phyloP scores from a whole-genome alignment of 2,329 filamentous ascomycete genomes.

The Trichoderma pleuroti region DNA sequence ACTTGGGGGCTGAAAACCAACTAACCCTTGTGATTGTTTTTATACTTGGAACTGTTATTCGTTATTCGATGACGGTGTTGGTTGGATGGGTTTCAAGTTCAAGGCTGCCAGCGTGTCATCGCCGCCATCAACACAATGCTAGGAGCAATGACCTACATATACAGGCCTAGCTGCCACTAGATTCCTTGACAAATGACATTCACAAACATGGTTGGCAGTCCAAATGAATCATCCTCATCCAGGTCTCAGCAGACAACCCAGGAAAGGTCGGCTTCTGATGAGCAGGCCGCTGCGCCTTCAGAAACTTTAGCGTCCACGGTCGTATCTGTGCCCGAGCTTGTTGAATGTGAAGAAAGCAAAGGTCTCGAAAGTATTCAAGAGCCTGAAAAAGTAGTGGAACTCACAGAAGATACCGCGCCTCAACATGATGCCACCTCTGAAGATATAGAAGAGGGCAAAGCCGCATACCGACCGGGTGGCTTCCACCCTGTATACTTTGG shows the following conservation, averaged over 20 bases:
- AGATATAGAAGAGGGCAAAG: not conserved
- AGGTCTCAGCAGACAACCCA: no score
- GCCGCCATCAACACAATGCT: not conserved
- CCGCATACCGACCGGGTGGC: slow-evolving; percentile 16
- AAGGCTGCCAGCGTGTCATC: not conserved
- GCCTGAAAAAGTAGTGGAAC: not conserved
- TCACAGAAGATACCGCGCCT: fast-evolving
- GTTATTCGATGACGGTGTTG: not conserved
- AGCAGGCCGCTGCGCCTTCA: no score
- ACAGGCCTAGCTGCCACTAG: fast-evolving
- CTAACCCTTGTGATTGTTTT: not conserved
- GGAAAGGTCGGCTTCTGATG: no score
- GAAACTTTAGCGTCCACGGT: not conserved
- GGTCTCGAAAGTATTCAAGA: not conserved
- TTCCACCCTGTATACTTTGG: slow-evolving; percentile 24
- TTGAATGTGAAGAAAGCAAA: not conserved
- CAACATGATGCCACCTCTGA: not conserved
- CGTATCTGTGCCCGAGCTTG: not conserved
- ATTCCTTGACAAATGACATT: not conserved
- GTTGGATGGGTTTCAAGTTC: not conserved
- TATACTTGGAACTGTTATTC: not conserved
- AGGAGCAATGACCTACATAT: not conserved
- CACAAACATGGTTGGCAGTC: not conserved
- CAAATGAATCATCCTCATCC: not conserved
- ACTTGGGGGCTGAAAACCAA: not conserved